Percentiles rank a stretch among this genome's conserved stretches.
Evolutionary conservation across 108 stramenopile genomes (phyloP).

Genomic region (Cyclotella kingstonii): DNA sequence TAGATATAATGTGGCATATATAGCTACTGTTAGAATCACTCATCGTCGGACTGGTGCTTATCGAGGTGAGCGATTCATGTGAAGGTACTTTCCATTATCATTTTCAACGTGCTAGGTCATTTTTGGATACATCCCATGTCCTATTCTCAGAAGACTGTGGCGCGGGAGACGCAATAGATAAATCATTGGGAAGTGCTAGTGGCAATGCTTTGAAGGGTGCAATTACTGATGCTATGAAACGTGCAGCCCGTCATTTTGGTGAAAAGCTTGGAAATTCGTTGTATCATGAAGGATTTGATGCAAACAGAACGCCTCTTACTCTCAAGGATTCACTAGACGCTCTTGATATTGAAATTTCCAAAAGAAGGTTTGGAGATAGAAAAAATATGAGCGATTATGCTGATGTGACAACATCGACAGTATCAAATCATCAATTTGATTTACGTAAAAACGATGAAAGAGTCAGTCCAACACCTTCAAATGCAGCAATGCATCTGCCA

Average conservation of each 20-base stretch:
- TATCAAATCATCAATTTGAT: too few relatives aligned
- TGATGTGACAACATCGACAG: too few relatives aligned
- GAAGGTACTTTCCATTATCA: too few relatives aligned
- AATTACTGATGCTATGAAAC: constrained; percentile 84
- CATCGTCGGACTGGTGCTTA: constrained; percentile 55
- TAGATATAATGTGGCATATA: constrained; percentile 56
- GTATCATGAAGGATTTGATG: constrained; percentile 60
- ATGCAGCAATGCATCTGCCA: too few relatives aligned
- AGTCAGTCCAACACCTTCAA: too few relatives aligned
- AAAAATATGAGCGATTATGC: constrained; percentile 26
- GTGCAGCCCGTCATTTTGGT: constrained; percentile 83
- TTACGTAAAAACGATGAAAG: too few relatives aligned
- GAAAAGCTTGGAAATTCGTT: constrained; percentile 76
- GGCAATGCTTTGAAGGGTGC: constrained; percentile 75
- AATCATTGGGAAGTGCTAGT: constrained; percentile 58
- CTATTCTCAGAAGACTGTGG: constrained; percentile 69
- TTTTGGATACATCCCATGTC: not conserved
- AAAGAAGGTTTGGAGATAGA: constrained; percentile 58
- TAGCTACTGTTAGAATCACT: constrained; percentile 70
- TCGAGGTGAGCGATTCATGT: constrained; percentile 41
- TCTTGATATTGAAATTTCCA: constrained; percentile 67
- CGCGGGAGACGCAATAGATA: constrained; percentile 75
- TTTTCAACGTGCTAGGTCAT: not conserved
- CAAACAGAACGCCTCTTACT: constrained; percentile 66
- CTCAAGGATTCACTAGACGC: constrained; percentile 67